These are phyloP conservation scores for Xylaria scruposa DNA, from an alignment of 495 filamentous ascomycete genomes.

Conservation along the genomic window DNA sequence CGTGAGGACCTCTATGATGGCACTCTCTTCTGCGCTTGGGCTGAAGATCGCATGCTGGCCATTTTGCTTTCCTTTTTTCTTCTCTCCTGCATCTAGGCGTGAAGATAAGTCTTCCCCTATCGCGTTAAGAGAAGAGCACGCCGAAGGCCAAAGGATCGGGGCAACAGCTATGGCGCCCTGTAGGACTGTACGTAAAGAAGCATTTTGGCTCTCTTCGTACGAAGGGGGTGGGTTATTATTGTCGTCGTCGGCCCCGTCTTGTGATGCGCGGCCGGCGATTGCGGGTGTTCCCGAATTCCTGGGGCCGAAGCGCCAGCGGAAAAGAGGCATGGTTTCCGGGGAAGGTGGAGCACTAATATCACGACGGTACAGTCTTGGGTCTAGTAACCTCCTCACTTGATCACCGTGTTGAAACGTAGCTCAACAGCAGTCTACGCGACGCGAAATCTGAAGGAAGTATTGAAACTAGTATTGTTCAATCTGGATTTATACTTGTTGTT, in stretches of 20 bases:
- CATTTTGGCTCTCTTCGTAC: slow-evolving; percentile 18
- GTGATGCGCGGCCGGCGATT: not conserved
- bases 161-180: not conserved
- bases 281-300: not conserved
- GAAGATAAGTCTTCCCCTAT: not conserved
- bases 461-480: not conserved
- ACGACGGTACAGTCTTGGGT: not conserved
- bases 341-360: not conserved
- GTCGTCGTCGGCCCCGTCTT: not conserved
- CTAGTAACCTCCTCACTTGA: not conserved
- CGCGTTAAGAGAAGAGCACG: not conserved
- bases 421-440: not conserved
- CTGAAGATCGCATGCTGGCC: too few species aligned
- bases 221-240: not conserved
- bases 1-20: not conserved
- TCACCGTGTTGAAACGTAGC: not conserved
- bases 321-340: slow-evolving; percentile 10
- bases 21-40: not conserved
- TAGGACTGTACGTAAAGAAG: slow-evolving; percentile 2
- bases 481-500: not conserved
- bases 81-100: not conserved
- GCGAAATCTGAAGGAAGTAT: too few species aligned
- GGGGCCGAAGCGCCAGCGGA: slow-evolving; percentile 11
- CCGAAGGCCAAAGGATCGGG: slow-evolving; percentile 9
- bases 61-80: not conserved